Percentiles rank a stretch among this genome's conserved stretches.
phyloP scores from a whole-genome alignment of 164 flowering plant genomes.

The Piper betle region DNA sequence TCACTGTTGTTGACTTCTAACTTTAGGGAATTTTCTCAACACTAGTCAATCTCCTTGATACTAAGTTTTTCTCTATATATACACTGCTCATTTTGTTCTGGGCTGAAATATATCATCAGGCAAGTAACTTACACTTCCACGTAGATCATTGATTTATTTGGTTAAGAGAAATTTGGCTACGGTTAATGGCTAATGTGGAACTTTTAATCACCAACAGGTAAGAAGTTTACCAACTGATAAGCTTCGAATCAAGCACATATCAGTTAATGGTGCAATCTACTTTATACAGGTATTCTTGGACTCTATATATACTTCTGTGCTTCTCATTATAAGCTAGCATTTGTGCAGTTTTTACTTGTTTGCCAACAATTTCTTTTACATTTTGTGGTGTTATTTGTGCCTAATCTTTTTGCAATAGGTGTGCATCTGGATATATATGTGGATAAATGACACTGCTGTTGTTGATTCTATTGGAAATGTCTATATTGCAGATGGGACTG shows the following conservation, averaged over 20 bases:
- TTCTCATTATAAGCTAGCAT: too few species aligned
- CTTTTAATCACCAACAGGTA: conserved; percentile 33
- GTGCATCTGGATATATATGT: conserved; percentile 74
- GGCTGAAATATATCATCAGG: conserved; percentile 99
- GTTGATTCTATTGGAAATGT: conserved; percentile 62
- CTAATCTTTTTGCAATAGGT: conserved; percentile 27
- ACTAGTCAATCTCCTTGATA: conserved; percentile 80
- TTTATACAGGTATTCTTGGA: conserved; percentile 45
- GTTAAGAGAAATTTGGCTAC: background rate
- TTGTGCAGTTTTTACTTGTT: background rate
- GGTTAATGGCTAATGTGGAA: background rate
- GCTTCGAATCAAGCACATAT: conserved; percentile 47
- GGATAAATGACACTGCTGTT: conserved; percentile 63
- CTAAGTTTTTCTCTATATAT: conserved; percentile 85
- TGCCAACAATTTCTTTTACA: background rate
- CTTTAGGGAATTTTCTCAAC: too few species aligned
- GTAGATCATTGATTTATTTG: background rate
- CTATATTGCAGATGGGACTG: conserved; percentile 69
- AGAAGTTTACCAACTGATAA: conserved; percentile 82
- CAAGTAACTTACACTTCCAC: conserved; percentile 15
- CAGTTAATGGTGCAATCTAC: conserved; percentile 51
- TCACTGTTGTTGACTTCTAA: too few species aligned
- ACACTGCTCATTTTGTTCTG: conserved; percentile 91
- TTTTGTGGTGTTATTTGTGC: background rate
- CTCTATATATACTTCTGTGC: background rate